Base-by-base conservation (phyloP, 2,329 filamentous ascomycete genomes). In the Aspergillus ochraceoroseus region DNA sequence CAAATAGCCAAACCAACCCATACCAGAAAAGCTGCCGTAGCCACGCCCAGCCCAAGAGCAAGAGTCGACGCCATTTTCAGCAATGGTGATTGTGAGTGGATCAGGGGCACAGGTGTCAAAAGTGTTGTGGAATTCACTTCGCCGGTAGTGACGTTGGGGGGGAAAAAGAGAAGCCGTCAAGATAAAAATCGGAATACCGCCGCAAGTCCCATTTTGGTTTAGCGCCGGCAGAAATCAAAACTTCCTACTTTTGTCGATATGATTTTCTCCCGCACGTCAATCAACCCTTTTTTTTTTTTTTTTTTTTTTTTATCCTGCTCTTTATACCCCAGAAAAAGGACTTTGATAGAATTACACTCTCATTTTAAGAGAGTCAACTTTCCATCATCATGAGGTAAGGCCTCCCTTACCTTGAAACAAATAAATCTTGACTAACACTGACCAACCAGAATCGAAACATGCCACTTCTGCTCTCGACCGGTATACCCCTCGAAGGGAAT, bases 11-110 rank as follows among this genome's bases (percentile, higher is more conserved):
- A 28, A 27, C 32, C n/a, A 29, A 14, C 27, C 70, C 79, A 54
- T 70, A 95, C 90, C 51, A 98, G 75, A 38, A 98, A 83, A 28
- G 86, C 92, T 35, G 90, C 66, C 20, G 65, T 64, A 32, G 67
- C 70, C 29, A 72, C 63, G 53, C 70, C 70, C 32, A 71, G 53
- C 41, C 70, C 70, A 41, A 70, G 48, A 48, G 61, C 61, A 40
- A 72, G 45, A 47, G 62, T 59, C 15, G 68, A 69, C 23, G 66
- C 59, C 69, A 71, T 72, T 19, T 51, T 53, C 42, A 45, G 29
- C 26, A 42, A 19, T 12, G 12, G 31, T 29, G 23, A 14, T n/a
- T n/a, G n/a, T n/a, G n/a, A n/a, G n/a, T n/a, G n/a, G n/a, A n/a
- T n/a, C n/a, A n/a, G n/a, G n/a, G n/a, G n/a, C n/a, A n/a, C n/a